Percentiles rank a stretch among this genome's conserved stretches.
phyloP scores from a whole-genome alignment of 805 yeast species.

The Candida endomychidarum region DNA sequence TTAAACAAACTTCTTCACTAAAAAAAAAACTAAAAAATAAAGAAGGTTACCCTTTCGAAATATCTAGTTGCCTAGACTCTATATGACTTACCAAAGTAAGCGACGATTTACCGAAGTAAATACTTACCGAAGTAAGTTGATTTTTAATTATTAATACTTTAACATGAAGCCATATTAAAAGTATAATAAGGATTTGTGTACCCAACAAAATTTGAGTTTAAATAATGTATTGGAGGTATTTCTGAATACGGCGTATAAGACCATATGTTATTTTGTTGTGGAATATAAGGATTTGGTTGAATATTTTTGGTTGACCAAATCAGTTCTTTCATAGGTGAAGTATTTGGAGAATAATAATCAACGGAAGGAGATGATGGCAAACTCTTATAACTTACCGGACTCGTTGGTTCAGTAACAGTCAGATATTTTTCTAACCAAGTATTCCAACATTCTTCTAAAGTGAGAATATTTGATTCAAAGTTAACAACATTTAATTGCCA shows the following conservation, averaged over 20 bases:
- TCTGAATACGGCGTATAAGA: conserved; percentile 24
- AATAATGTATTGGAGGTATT: conserved; percentile 22
- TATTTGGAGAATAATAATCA: conserved; percentile 14
- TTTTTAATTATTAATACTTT: too few relatives aligned
- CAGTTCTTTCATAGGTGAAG: conserved; percentile 22
- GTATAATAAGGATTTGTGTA: conserved; percentile 39
- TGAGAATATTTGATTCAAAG: conserved; percentile 37
- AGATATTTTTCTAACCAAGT: conserved; percentile 42
- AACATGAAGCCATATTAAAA: conserved; percentile 31
- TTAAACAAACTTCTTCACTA: conserved; percentile 5
- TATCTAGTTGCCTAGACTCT: conserved; percentile 3
- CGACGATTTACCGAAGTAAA: too few relatives aligned
- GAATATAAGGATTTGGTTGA: conserved; percentile 1
- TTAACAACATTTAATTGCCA: conserved; percentile 55
- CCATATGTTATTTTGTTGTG: conserved; percentile 19
- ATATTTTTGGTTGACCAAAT: conserved; percentile 23
- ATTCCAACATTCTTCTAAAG: conserved; percentile 46
- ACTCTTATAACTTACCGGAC: conserved; percentile 11
- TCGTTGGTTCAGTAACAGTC: conserved; percentile 4
- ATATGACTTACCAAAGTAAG: too few relatives aligned
- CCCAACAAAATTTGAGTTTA: conserved; percentile 29
- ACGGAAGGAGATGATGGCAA: conserved; percentile 24
- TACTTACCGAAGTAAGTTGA: too few relatives aligned
- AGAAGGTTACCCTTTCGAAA: conserved; percentile 5
- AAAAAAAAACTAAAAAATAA: conserved; percentile 15